A percentile compares a stretch with the other conserved stretches of the same genome.
phyloP scores from a whole-genome alignment of 2,329 filamentous ascomycete genomes.

The Coniochaeta sp. region DNA sequence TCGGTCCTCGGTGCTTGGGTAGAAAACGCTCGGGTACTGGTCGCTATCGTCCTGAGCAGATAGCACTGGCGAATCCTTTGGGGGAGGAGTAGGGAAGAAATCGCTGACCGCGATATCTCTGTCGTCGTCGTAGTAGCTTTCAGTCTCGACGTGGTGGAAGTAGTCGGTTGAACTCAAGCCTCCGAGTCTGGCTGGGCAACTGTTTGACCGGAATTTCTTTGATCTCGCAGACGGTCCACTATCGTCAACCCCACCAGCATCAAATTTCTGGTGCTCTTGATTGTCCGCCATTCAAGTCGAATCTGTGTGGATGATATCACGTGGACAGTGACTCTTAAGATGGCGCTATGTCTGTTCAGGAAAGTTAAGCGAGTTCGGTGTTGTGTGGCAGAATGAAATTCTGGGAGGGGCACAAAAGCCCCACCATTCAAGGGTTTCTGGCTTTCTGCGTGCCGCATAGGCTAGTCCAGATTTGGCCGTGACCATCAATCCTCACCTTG shows the following conservation, averaged over 20 bases:
- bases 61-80: neutral
- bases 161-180: neutral
- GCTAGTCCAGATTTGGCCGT: neutral
- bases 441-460: neutral
- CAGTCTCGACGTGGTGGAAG: neutral
- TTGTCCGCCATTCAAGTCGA: conserved; percentile 6
- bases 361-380: conserved; percentile 33
- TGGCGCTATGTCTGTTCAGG: conserved; percentile 6
- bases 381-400: neutral
- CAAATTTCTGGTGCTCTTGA: conserved; percentile 5
- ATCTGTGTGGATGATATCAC: conserved; percentile 9
- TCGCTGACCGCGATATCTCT: neutral
- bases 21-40: neutral
- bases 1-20: neutral
- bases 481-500: neutral
- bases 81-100: neutral
- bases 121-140: neutral
- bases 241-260: conserved; percentile 3
- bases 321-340: conserved; percentile 1
- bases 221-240: neutral
- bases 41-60: neutral
- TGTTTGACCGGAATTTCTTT: neutral
- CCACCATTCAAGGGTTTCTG: neutral
- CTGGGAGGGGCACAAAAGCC: neutral
- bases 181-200: neutral